Percentiles rank a stretch among this genome's conserved stretches.
phyloP scores from a whole-genome alignment of 2,329 filamentous ascomycete genomes.

The Fusarium sp. region DNA sequence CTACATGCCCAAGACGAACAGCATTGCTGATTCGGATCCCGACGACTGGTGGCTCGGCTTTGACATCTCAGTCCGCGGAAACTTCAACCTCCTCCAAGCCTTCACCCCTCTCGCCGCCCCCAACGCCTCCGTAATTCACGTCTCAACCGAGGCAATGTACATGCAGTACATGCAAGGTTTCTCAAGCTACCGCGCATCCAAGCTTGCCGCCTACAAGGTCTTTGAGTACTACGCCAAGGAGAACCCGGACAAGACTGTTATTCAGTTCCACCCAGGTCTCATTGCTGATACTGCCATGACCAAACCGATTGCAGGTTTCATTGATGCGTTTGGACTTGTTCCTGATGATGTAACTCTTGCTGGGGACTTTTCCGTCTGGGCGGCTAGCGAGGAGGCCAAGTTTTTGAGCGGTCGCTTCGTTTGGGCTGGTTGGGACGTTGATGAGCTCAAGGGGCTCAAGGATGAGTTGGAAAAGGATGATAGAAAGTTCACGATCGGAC shows the following conservation, averaged over 20 bases:
- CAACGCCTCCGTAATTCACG: constrained; percentile 41
- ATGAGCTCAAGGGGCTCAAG: constrained; percentile 56
- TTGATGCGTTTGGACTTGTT: constrained; percentile 19
- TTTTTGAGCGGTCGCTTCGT: constrained; percentile 59
- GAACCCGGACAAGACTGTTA: constrained; percentile 51
- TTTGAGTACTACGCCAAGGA: constrained; percentile 55
- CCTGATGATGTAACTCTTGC: constrained; percentile 47
- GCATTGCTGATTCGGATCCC: constrained; percentile 28
- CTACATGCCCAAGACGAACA: constrained; percentile 25
- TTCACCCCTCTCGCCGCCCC: constrained; percentile 40
- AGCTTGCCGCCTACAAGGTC: constrained; percentile 53
- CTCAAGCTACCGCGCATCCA: constrained; percentile 54
- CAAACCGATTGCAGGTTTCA: constrained; percentile 6
- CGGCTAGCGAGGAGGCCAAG: constrained; percentile 54
- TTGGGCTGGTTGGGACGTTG: constrained; percentile 63
- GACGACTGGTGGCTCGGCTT: constrained; percentile 41
- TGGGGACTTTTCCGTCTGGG: constrained; percentile 57
- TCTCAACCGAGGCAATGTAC: constrained; percentile 35
- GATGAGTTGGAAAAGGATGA: constrained; percentile 44
- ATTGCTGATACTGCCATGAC: constrained; percentile 47
- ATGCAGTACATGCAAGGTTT: constrained; percentile 43
- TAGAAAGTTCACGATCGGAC: constrained; percentile 33
- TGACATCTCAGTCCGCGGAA: constrained; percentile 45
- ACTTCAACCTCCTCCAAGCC: constrained; percentile 44
- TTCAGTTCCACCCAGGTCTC: constrained; percentile 56